Conservation (phyloP, 2,329 filamentous ascomycete genomes). For the Talaromyces amestolkiae region DNA sequence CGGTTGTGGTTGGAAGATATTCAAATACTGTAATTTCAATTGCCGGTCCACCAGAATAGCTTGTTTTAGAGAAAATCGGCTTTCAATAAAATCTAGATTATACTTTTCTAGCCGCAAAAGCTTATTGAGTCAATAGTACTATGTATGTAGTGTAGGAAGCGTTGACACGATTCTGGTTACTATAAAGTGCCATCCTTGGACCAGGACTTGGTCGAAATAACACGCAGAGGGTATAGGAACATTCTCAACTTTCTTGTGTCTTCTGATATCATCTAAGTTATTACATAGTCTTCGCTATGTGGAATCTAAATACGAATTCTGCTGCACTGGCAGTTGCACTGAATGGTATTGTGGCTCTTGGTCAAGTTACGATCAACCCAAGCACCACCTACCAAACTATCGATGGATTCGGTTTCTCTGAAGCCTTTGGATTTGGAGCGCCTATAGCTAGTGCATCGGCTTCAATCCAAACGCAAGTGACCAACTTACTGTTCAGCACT, state of each 20-base stretch:
- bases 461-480: background rate
- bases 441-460: background rate
- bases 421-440: constrained; percentile 8
- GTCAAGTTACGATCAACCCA: background rate
- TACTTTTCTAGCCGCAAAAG: background rate
- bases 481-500: constrained; percentile 15
- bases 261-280: background rate
- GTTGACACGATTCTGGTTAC: background rate
- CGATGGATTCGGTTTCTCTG: constrained; percentile 14
- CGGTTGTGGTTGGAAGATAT: background rate
- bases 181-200: background rate
- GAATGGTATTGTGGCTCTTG: background rate
- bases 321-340: background rate
- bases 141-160: background rate
- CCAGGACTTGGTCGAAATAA: background rate
- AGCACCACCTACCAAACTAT: constrained; percentile 2
- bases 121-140: background rate
- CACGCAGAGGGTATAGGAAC: background rate
- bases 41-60: background rate
- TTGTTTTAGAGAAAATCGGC: background rate
- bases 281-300: background rate
- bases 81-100: background rate
- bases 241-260: background rate
- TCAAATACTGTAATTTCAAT: background rate
- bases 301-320: background rate